Conservation (phyloP, 106 monocot species). For the Apostasia ramifera region DNA sequence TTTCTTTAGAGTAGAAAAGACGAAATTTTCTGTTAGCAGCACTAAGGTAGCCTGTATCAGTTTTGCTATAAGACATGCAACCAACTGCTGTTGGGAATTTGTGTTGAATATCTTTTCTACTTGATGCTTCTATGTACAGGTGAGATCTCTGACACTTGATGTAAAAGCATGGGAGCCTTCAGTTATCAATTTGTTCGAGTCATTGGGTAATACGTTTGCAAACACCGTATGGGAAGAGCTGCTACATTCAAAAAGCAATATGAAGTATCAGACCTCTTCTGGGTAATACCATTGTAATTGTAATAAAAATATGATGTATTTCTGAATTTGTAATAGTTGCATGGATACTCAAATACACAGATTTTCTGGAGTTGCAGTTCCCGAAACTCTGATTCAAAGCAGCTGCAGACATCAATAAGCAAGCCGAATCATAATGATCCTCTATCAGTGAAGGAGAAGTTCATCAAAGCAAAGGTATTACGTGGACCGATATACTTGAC, state of each 20-base stretch:
- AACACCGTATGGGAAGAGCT: slow-evolving; percentile 92
- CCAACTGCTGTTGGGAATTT: too few relatives aligned
- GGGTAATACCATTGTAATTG: slow-evolving; percentile 30
- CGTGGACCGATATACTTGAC: not conserved
- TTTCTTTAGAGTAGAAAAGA: too few relatives aligned
- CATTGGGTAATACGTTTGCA: slow-evolving; percentile 83
- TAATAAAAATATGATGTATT: too few relatives aligned
- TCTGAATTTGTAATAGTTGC: too few relatives aligned
- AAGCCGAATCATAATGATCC: slow-evolving; percentile 80
- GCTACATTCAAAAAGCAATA: slow-evolving; percentile 33
- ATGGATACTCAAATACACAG: too few relatives aligned
- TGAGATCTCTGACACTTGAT: slow-evolving; percentile 92
- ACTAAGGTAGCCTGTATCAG: too few relatives aligned
- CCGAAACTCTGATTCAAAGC: slow-evolving; percentile 23
- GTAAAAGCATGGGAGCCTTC: slow-evolving; percentile 97
- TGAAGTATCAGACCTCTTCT: slow-evolving; percentile 26
- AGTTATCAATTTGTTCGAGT: slow-evolving; percentile 86
- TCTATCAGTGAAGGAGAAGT: slow-evolving; percentile 94
- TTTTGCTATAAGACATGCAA: too few relatives aligned
- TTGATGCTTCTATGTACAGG: slow-evolving; percentile 31
- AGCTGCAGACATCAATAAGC: slow-evolving; percentile 26
- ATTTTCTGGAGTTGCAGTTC: slow-evolving; percentile 23
- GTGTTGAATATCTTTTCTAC: too few relatives aligned
- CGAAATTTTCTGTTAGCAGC: too few relatives aligned
- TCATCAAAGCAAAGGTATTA: slow-evolving; percentile 94